Base-by-base conservation (phyloP, 345 rosid species). In the Crucihimalaya himalaica region DNA sequence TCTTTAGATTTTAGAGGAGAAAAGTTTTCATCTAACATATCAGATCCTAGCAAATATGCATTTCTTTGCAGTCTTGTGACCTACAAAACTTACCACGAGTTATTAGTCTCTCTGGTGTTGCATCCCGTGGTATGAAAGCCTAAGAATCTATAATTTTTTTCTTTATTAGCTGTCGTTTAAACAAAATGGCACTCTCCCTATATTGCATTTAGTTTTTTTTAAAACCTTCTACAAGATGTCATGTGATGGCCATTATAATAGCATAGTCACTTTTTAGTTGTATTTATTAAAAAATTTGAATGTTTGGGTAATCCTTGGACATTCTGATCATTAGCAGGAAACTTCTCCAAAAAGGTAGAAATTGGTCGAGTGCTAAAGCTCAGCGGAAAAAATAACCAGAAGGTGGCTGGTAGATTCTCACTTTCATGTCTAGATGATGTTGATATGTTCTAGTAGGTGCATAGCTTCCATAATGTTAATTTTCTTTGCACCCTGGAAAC, bases 331-430 rank as follows among this genome's bases (percentile, higher is more conserved):
- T 35, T 47, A 65, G 50, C 76, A 82, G 84, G 82, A 70, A 74
- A 69, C 58, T 53, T 62, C 76, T 56, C 83, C 71, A 80, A 68
- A 58, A 54, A 20, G 19, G 80, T 73, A 63, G 85, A 76, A 65
- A 76, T 52, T 52, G 81, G 79, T 64, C 61, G 50, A 72, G 69
- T 39, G 69, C 53, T 75, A n/a, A 50, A 68, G 60, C 72, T 78
- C 14, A 28, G 66, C 62, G 68, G 82, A 67, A 76, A 75, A 46
- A 77, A 72, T 66, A 79, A 84, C 79, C 79, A 63, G 89, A 88
- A 87, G 97, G 97, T 93, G 88, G 88, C 86, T 81, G 97, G 86
- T 87, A 84, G 83, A 84, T 78, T 90, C 89, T 85, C 66, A 74
- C 74, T 81, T 81, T 70, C 81, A 59, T 68, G 51, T 79, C 25